Base-by-base conservation (phyloP, 2,329 filamentous ascomycete species). In the Penicillium sclerotiorum region DNA sequence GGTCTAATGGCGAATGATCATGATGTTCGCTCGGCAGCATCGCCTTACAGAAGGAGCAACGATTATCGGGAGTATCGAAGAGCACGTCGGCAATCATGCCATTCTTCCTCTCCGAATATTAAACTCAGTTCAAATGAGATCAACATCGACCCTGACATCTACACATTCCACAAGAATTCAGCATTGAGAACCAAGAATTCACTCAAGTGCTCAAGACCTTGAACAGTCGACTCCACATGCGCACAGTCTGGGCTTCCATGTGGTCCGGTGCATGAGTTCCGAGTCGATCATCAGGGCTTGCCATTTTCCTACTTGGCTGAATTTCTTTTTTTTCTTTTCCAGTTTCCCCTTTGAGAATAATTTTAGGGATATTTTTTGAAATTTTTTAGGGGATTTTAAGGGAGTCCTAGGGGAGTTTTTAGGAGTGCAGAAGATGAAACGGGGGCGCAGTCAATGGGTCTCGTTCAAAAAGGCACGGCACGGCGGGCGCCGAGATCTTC, bases 251-350 rank as follows among this genome's bases (percentile, higher is more conserved):
- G 46, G 47, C 36, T 54, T 50, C 59, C 59, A 62, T 60, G 59
- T 62, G 59, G 58, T 59, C 59, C 58, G 57, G 59, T 60, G 58
- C 58, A 49, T 45, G 45, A 28, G 43, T 62, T 58, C 59, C 59
- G 59, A 59, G 58, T 53, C 59, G 58, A 60, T 62, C 58, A 51
- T 59, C 54, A 53, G 47, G 25, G 9, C 9, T 28, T 28, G 13
- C 13, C 13, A 28, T 28, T 28, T n/a, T n/a, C n/a, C n/a, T n/a
- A n/a, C n/a, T n/a, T n/a, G 50, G 53, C 56, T 54, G 18, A 8
- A 11, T 40, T 40, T 23, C 22, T 28, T 3, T 28, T 30, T 23
- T 18, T 45, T 4, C 11, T 17, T 25, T 45, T 36, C 8, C 6
- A 15, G 27, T 27, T 41, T 28, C 11, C 27, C n/a, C 17, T 38